These are phyloP conservation scores for Pseudogymnoascus sp. DNA, from an alignment of 2,329 filamentous ascomycete genomes.

Conservation along the genomic window DNA sequence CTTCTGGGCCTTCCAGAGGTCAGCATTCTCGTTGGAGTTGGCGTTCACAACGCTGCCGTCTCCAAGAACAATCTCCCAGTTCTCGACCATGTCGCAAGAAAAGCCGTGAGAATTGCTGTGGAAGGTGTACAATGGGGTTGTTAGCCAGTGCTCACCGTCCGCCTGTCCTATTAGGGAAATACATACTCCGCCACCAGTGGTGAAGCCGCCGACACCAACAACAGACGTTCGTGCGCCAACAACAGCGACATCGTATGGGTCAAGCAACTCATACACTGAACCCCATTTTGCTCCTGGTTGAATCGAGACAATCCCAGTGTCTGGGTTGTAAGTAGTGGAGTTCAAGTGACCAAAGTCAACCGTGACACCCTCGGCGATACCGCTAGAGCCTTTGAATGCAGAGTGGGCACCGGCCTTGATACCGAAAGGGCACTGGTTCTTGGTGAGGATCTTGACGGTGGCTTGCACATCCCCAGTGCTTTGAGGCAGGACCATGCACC, in stretches of 20 bases:
- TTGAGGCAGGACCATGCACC: conserved; percentile 32
- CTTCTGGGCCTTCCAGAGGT: conserved; percentile 46
- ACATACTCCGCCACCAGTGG: conserved; percentile 31
- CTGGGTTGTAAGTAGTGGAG: conserved; percentile 19
- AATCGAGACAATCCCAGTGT: conserved; percentile 27
- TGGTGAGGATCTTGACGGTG: conserved; percentile 33
- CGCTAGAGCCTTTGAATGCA: conserved; percentile 40
- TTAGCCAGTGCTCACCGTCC: conserved; percentile 19
- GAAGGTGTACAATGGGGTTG: conserved; percentile 27
- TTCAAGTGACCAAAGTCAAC: conserved; percentile 36
- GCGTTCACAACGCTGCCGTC: conserved; percentile 42
- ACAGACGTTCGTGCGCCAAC: conserved; percentile 31
- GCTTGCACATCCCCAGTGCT: conserved; percentile 32
- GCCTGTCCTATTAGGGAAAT: not conserved
- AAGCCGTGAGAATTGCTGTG: conserved; percentile 39
- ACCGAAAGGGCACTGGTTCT: conserved; percentile 35
- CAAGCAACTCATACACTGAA: conserved; percentile 31
- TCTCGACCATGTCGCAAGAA: conserved; percentile 41
- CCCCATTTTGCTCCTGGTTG: conserved; percentile 33
- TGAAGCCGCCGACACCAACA: conserved; percentile 35
- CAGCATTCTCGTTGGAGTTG: conserved; percentile 35
- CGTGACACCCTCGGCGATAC: conserved; percentile 37
- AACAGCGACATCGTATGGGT: conserved; percentile 26
- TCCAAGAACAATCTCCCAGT: conserved; percentile 46
- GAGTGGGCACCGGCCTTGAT: conserved; percentile 45